These are phyloP conservation scores for Paecilomyces sp. DNA, from an alignment of 2,329 filamentous ascomycete genomes.

Conservation along the genomic window DNA sequence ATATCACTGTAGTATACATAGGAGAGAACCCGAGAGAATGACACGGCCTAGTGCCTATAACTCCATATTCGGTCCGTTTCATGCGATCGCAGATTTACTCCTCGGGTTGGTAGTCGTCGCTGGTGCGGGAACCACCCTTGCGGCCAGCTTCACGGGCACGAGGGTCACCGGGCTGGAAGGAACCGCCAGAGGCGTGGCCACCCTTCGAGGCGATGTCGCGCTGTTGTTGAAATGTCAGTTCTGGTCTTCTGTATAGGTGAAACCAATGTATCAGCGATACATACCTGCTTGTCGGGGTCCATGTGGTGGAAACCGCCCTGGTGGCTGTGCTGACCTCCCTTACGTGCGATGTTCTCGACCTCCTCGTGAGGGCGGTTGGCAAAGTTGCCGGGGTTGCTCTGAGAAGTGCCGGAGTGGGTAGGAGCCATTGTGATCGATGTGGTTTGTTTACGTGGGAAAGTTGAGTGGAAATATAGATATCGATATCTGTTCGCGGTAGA, in stretches of 20 bases:
- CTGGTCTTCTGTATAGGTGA: background rate
- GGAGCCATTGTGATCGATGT: background rate
- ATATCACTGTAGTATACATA: background rate
- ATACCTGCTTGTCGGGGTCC: conserved; percentile 7
- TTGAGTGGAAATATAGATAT: background rate
- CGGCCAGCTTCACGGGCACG: conserved; percentile 10
- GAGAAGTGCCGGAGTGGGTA: conserved; percentile 1
- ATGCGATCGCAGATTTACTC: background rate
- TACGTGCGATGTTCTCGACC: conserved; percentile 42
- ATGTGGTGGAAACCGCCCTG: conserved; percentile 27
- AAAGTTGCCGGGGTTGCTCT: conserved; percentile 45
- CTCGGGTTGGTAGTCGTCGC: background rate
- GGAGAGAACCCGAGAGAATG: background rate
- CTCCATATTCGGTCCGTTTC: background rate
- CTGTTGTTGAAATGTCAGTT: background rate
- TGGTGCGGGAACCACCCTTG: conserved; percentile 5
- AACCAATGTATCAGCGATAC: background rate
- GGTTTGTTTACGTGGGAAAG: background rate
- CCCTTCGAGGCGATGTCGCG: conserved; percentile 10
- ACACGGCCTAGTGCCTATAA: background rate
- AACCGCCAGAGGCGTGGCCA: conserved; percentile 9
- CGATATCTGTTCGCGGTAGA: background rate
- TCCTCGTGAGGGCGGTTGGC: conserved; percentile 46
- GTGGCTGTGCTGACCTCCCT: conserved; percentile 41
- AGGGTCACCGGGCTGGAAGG: conserved; percentile 10